These are phyloP conservation scores for Kuraishia hungarica DNA, from an alignment of 805 yeast species.

Conservation along the genomic window DNA sequence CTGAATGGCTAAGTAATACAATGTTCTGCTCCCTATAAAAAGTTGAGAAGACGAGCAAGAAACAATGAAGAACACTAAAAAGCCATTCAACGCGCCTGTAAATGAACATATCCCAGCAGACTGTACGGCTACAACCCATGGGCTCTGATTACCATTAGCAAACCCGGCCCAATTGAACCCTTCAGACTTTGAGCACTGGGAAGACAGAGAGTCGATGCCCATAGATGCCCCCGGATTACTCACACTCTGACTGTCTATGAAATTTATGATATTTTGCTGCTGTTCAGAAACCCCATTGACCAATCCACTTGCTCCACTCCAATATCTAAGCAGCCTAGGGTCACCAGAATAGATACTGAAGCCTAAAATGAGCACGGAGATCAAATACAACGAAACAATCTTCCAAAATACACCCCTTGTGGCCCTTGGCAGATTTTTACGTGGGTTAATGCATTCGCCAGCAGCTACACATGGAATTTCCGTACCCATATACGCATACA, in stretches of 20 bases:
- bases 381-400: conserved; percentile 34
- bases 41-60: conserved; percentile 42
- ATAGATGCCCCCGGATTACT: no score
- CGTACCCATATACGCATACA: conserved; percentile 63
- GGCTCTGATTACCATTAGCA: conserved; percentile 32
- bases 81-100: conserved; percentile 35
- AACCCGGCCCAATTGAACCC: conserved; percentile 22
- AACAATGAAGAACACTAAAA: conserved; percentile 33
- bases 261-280: conserved; percentile 3
- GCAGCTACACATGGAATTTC: conserved; percentile 56
- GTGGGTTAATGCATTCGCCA: conserved; percentile 38
- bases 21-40: conserved; percentile 34
- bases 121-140: conserved; percentile 40
- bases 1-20: conserved; percentile 36
- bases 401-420: conserved; percentile 36
- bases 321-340: conserved; percentile 47
- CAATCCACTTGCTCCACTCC: conserved; percentile 17
- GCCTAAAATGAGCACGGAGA: conserved; percentile 51
- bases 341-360: conserved; percentile 61
- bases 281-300: conserved; percentile 10
- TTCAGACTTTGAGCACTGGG: conserved; percentile 30
- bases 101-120: conserved; percentile 31
- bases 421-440: conserved; percentile 38
- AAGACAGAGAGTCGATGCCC: conserved; percentile 32
- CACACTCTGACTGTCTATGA: conserved; percentile 1